Evolutionary conservation across 129 eudicot genomes (phyloP).

Genomic region (Calendula officinalis): DNA sequence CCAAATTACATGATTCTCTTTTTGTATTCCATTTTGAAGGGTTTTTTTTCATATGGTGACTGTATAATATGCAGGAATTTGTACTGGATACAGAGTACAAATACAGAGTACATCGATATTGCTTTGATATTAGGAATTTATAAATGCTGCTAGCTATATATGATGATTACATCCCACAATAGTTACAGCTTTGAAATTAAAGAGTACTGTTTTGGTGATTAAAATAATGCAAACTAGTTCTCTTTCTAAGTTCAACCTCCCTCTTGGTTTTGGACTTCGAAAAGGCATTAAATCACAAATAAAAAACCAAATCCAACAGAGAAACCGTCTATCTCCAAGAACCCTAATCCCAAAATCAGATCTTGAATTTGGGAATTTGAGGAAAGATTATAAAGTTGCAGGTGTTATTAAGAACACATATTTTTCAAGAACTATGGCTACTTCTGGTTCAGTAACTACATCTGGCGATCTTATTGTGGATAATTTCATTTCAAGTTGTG

Average conservation of each 20-base stretch:
- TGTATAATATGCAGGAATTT: constrained; percentile 33
- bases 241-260: constrained; percentile 49
- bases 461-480: constrained; percentile 71
- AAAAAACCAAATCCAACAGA: constrained; percentile 24
- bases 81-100: constrained; percentile 12
- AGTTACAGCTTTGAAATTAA: constrained; percentile 13
- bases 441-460: constrained; percentile 61
- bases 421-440: constrained; percentile 49
- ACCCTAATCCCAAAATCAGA: constrained; percentile 1
- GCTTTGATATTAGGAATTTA: constrained; percentile 5
- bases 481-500: constrained; percentile 49
- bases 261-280: constrained; percentile 42
- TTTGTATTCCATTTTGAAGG: not conserved
- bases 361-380: constrained; percentile 23
- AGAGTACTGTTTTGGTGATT: constrained; percentile 14
- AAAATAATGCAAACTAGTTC: constrained; percentile 48
- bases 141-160: constrained; percentile 25
- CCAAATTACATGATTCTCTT: not conserved
- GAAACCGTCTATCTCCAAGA: constrained; percentile 7
- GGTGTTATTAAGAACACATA: constrained; percentile 11
- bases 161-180: constrained; percentile 27
- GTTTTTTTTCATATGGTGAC: constrained; percentile 8
- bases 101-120: constrained; percentile 14
- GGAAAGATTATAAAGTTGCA: constrained; percentile 22
- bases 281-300: constrained; percentile 32